These are phyloP conservation scores for Schwanniomyces occidentalis DNA, from an alignment of 805 yeast species.

Conservation along the genomic window DNA sequence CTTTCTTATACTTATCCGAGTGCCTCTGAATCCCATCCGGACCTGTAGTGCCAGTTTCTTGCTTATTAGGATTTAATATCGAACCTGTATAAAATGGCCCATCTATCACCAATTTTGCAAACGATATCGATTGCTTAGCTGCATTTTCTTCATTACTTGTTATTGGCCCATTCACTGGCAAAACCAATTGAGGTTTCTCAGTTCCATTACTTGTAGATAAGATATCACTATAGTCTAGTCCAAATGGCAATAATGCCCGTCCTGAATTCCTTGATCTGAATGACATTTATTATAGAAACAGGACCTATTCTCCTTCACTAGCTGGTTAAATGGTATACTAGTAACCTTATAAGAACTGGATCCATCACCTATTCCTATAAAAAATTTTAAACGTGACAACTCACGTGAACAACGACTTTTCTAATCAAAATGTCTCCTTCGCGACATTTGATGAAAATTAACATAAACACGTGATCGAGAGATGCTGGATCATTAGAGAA, in stretches of 20 bases:
- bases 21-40: constrained; percentile 77
- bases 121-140: constrained; percentile 56
- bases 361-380: too few species aligned
- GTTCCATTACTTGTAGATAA: constrained; percentile 32
- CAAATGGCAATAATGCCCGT: constrained; percentile 63
- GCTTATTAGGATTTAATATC: constrained; percentile 28
- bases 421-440: too few species aligned
- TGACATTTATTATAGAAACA: too few species aligned
- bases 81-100: constrained; percentile 71
- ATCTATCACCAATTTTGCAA: constrained; percentile 54
- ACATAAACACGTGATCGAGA: constrained; percentile 3
- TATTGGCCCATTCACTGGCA: constrained; percentile 67
- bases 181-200: constrained; percentile 44
- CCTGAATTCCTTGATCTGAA: constrained; percentile 50
- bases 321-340: too few species aligned
- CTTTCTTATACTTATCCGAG: constrained; percentile 75
- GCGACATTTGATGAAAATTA: too few species aligned
- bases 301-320: too few species aligned
- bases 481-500: constrained; percentile 1
- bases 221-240: constrained; percentile 67
- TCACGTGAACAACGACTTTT: too few species aligned
- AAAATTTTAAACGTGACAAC: too few species aligned
- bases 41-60: constrained; percentile 12
- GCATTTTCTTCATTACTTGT: constrained; percentile 50
- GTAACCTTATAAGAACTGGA: too few species aligned